These are phyloP conservation scores for Lonicera japonica DNA, from an alignment of 129 eudicot genomes.

Conservation along the genomic window DNA sequence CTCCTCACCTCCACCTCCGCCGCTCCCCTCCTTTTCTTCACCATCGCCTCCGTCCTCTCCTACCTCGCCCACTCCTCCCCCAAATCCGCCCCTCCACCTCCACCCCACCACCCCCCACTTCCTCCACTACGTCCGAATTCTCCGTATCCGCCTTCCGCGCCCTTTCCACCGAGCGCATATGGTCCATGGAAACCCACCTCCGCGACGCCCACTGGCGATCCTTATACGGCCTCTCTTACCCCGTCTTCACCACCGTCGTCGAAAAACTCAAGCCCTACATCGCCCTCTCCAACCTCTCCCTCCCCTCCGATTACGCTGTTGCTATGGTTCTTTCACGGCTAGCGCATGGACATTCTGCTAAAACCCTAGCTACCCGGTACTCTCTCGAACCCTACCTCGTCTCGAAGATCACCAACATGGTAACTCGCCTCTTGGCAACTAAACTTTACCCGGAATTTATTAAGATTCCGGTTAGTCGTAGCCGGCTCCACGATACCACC, in stretches of 20 bases:
- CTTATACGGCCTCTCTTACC: slow-evolving; percentile 78
- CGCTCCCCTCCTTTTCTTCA: slow-evolving; percentile 87
- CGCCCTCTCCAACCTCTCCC: slow-evolving; percentile 68
- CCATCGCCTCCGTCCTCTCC: slow-evolving; percentile 86
- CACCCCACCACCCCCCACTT: slow-evolving; percentile 25
- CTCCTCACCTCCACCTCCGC: slow-evolving; percentile 75
- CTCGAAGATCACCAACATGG: slow-evolving; percentile 91
- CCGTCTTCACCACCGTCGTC: slow-evolving; percentile 85
- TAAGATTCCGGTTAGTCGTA: slow-evolving; percentile 66
- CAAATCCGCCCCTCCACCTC: slow-evolving; percentile 27
- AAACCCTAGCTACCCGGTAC: slow-evolving; percentile 64
- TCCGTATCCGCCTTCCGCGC: slow-evolving; percentile 90
- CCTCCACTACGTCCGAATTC: slow-evolving; percentile 41
- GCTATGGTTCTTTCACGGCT: slow-evolving; percentile 92
- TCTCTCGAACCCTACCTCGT: slow-evolving; percentile 81
- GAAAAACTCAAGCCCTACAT: slow-evolving; percentile 86
- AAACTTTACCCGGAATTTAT: slow-evolving; percentile 88
- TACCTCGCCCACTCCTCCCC: slow-evolving; percentile 53
- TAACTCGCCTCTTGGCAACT: slow-evolving; percentile 70
- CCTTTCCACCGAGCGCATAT: slow-evolving; percentile 76
- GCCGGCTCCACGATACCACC: slow-evolving; percentile 61
- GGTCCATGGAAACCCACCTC: slow-evolving; percentile 74
- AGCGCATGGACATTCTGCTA: slow-evolving; percentile 49
- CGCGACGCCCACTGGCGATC: slow-evolving; percentile 94
- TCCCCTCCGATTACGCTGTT: slow-evolving; percentile 93